These are phyloP conservation scores for Ceratocystis ficicola DNA, from an alignment of 2,329 filamentous ascomycete genomes.

Conservation along the genomic window DNA sequence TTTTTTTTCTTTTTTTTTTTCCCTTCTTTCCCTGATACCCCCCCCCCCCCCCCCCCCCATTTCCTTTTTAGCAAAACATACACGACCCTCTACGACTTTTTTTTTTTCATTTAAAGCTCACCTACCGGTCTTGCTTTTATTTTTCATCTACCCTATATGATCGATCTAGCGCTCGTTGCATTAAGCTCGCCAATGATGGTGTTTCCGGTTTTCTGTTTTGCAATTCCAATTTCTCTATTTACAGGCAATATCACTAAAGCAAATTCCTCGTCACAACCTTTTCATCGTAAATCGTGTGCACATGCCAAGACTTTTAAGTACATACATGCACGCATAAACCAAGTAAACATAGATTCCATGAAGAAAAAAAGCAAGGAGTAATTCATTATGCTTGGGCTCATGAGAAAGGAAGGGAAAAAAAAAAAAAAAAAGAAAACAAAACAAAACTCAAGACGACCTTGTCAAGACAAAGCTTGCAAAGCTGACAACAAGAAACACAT, in stretches of 20 bases:
- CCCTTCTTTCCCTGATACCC: not conserved
- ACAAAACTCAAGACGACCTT: not conserved
- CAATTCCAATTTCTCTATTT: no score
- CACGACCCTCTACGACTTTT: no score
- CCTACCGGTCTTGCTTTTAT: no score
- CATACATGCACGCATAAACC: not conserved
- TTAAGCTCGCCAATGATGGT: no score
- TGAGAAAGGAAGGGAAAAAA: not conserved
- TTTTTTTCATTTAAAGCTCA: no score
- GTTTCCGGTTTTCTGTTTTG: no score
- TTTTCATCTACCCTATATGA: no score
- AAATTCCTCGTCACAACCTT: no score
- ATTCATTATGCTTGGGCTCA: constrained; percentile 20
- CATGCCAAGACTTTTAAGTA: not conserved
- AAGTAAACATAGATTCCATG: not conserved
- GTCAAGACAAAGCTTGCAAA: not conserved
- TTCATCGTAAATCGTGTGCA: not conserved
- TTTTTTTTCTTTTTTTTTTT: no score
- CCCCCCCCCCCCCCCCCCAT: not conserved
- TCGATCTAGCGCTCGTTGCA: no score
- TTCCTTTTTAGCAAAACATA: not conserved
- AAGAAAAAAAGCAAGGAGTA: not conserved
- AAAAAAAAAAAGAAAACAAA: not conserved
- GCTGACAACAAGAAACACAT: constrained; percentile 1
- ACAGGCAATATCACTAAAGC: no score